phyloP scores from a whole-genome alignment of 2,329 filamentous ascomycete species.

The Pestalotiopsis sp. region DNA sequence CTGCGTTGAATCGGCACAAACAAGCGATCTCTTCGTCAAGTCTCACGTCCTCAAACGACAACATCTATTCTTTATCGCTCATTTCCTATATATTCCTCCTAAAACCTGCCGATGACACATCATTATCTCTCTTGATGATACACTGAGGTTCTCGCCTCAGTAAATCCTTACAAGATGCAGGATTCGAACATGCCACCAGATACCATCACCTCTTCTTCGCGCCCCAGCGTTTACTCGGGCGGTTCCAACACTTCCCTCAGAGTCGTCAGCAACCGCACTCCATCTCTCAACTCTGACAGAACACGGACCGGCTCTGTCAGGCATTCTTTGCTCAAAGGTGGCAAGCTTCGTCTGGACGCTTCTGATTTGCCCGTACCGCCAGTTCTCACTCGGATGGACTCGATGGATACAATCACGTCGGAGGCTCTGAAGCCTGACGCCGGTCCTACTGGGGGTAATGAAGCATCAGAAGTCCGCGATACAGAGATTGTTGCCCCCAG shows the following conservation, averaged over 20 bases:
- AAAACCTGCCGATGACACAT: not conserved
- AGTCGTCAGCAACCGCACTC: constrained; percentile 20
- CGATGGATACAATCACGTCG: not conserved
- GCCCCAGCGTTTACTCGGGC: constrained; percentile 16
- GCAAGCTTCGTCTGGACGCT: constrained; percentile 14
- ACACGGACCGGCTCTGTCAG: constrained; percentile 21
- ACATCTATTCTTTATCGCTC: not conserved
- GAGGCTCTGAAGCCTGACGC: not conserved
- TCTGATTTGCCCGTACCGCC: constrained; percentile 26
- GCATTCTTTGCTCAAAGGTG: constrained; percentile 25
- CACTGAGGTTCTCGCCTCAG: not conserved
- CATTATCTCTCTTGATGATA: not conserved
- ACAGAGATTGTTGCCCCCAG: not conserved
- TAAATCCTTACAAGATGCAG: not conserved
- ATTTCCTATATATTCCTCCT: not conserved
- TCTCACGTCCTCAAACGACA: not conserved
- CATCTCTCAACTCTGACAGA: constrained; percentile 22
- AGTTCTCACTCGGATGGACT: constrained; percentile 20
- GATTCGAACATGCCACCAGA: not conserved
- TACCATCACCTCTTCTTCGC: not conserved
- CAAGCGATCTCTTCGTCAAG: not conserved
- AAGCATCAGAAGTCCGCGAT: constrained; percentile 21
- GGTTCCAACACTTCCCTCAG: constrained; percentile 24
- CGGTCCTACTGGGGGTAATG: constrained; percentile 14
- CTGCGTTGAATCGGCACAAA: not conserved